Conservation (phyloP, 257 asterid species). For the Craterostigma plantagineum region DNA sequence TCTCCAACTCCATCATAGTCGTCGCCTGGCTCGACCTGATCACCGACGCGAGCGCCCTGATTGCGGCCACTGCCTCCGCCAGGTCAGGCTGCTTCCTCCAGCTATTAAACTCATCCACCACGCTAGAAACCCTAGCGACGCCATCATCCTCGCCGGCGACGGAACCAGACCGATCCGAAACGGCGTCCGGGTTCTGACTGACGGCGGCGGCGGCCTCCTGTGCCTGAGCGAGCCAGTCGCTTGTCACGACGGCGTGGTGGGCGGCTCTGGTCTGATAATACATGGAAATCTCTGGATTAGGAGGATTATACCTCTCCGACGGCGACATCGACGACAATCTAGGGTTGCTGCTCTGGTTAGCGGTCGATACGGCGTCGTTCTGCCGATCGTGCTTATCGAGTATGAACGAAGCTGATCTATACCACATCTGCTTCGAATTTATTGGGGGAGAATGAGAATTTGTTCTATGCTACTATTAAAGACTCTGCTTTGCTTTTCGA, state of each 20-base stretch:
- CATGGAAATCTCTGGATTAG: constrained; percentile 42
- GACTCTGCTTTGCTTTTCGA: no score
- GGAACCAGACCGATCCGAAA: constrained; percentile 16
- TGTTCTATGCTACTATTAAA: no score
- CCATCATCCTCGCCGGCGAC: constrained; percentile 19
- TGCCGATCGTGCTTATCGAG: constrained; percentile 9
- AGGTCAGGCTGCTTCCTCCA: constrained; percentile 85
- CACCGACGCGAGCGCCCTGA: constrained; percentile 84
- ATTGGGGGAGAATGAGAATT: constrained; percentile 5
- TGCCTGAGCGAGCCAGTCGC: constrained; percentile 91
- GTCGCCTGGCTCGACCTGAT: constrained; percentile 73
- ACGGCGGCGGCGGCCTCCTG: constrained; percentile 52
- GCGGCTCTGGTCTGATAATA: constrained; percentile 82
- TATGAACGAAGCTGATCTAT: constrained; percentile 13
- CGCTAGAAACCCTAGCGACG: constrained; percentile 29
- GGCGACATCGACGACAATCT: constrained; percentile 30
- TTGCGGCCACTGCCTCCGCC: constrained; percentile 99
- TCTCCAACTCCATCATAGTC: constrained; percentile 89
- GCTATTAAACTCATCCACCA: constrained; percentile 65
- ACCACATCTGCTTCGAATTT: constrained; percentile 7
- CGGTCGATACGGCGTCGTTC: constrained; percentile 8
- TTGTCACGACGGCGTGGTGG: constrained; percentile 80
- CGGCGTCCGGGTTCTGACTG: constrained; percentile 15
- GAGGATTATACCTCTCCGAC: constrained; percentile 14
- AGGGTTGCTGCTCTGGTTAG: constrained; percentile 10